Evolutionary conservation across 176 grass and related monocot genomes (phyloP).

Genomic region (Oryza nivara): DNA sequence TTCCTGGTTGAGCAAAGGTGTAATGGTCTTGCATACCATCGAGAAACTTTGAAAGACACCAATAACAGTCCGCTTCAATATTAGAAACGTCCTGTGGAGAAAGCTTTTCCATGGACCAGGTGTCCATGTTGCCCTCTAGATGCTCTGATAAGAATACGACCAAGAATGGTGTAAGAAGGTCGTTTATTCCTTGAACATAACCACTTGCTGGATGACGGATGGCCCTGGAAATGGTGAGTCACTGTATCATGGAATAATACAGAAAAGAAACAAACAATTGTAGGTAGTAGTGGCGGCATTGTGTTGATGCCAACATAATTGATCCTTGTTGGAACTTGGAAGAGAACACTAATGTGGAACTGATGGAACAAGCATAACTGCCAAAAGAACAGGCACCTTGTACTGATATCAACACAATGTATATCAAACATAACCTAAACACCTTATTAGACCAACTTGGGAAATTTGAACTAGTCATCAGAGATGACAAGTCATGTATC

Average conservation of each 20-base stretch:
- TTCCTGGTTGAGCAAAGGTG: constrained; percentile 97
- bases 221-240: constrained; percentile 56
- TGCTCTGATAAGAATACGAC: constrained; percentile 95
- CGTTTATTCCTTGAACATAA: constrained; percentile 99
- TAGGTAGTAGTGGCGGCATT: not conserved
- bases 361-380: not conserved
- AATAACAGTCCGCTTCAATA: constrained; percentile 95
- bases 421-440: not conserved
- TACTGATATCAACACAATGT: not conserved
- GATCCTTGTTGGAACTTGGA: not conserved
- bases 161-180: constrained; percentile 89
- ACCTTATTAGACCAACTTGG: not conserved
- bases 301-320: not conserved
- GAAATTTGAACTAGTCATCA: not conserved
- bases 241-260: constrained; percentile 15
- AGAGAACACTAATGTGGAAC: not conserved
- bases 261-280: not conserved
- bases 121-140: constrained; percentile 83
- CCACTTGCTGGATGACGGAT: constrained; percentile 97
- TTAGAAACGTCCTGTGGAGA: constrained; percentile 72
- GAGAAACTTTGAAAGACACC: constrained; percentile 95
- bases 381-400: not conserved
- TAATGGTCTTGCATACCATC: constrained; percentile 99
- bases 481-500: not conserved
- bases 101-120: constrained; percentile 76